Conservation (phyloP, 306 rosid genomes). For the Quillaja saponaria region DNA sequence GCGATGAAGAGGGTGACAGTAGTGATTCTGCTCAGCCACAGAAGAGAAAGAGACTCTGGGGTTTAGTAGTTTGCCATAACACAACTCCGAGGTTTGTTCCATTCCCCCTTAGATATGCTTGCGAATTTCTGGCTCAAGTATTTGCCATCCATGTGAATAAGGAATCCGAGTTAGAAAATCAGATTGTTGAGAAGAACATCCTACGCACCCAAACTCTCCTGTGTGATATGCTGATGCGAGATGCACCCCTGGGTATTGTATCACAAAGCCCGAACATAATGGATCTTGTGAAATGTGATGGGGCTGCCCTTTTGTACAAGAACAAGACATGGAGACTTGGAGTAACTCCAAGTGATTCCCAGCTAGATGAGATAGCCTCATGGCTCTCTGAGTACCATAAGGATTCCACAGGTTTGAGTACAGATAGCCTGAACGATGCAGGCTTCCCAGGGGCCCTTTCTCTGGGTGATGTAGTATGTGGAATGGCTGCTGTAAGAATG, state of each 20-base stretch:
- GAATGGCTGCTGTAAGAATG: constrained; percentile 94
- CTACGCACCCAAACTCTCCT: constrained; percentile 88
- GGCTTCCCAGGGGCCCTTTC: constrained; percentile 74
- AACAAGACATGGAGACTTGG: constrained; percentile 81
- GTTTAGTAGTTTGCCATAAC: constrained; percentile 93
- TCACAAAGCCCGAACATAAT: constrained; percentile 86
- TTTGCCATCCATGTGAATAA: constrained; percentile 94
- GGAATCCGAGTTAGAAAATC: constrained; percentile 82
- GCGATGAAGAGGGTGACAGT: constrained; percentile 67
- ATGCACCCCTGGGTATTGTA: constrained; percentile 88
- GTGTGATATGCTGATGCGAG: constrained; percentile 95
- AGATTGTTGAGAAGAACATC: constrained; percentile 80
- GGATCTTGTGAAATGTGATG: constrained; percentile 96
- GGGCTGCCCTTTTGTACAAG: constrained; percentile 79
- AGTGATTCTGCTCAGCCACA: constrained; percentile 63
- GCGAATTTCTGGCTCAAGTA: constrained; percentile 93
- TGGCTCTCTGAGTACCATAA: constrained; percentile 76
- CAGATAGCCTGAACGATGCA: constrained; percentile 92
- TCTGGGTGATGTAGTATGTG: constrained; percentile 73
- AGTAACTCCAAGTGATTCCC: constrained; percentile 66
- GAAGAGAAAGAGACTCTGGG: constrained; percentile 91
- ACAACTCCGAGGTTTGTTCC: constrained; percentile 89
- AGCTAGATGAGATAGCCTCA: constrained; percentile 62
- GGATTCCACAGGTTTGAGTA: constrained; percentile 95
- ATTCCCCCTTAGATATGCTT: constrained; percentile 97